phyloP scores from a whole-genome alignment of 2,329 filamentous ascomycete genomes.

The Trichoderma atrobrunneum region DNA sequence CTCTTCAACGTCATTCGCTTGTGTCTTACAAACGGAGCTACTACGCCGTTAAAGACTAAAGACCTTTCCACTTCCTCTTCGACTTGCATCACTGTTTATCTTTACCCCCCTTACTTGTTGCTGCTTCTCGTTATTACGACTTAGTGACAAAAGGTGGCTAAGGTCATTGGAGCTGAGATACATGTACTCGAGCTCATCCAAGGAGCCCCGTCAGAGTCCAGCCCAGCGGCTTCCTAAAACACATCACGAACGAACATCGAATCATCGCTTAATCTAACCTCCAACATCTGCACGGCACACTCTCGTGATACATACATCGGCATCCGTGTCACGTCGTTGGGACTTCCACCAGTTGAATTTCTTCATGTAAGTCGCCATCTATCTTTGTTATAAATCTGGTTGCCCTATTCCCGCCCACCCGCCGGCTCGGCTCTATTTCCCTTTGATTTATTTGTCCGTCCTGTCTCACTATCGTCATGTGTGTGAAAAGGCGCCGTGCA shows the following conservation, averaged over 20 bases:
- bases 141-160: background rate
- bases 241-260: background rate
- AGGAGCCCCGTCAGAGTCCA: background rate
- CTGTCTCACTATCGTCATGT: background rate
- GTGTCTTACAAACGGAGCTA: background rate
- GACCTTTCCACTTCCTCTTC: background rate
- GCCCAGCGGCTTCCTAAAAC: background rate
- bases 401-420: background rate
- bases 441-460: background rate
- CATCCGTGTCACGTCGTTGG: constrained; percentile 9
- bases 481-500: constrained; percentile 9
- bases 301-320: background rate
- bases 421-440: background rate
- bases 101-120: background rate
- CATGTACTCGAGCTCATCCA: background rate
- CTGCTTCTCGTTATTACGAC: background rate
- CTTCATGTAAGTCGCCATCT: constrained; percentile 17
- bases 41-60: background rate
- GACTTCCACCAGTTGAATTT: background rate
- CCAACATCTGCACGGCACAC: constrained; percentile 6
- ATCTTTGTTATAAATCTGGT: background rate
- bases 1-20: background rate
- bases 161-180: background rate
- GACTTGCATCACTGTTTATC: background rate
- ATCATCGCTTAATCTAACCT: constrained; percentile 16